Evolutionary conservation across 345 rosid species (phyloP).

Genomic region (Dimocarpus longan): DNA sequence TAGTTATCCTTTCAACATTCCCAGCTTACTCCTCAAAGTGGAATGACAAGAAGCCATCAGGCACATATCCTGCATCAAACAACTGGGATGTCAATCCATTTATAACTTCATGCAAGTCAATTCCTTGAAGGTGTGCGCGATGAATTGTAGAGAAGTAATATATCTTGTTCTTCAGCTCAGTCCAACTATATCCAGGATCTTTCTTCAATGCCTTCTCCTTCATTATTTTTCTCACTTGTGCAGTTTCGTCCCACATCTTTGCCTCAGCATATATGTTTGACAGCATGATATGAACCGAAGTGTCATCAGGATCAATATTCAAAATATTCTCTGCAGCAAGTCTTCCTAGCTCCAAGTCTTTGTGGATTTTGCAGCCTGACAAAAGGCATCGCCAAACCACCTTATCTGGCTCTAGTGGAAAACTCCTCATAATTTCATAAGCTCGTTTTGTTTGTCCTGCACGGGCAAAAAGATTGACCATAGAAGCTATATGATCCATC

Average conservation of each 20-base stretch:
- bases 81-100: constrained; percentile 25
- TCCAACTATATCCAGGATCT: constrained; percentile 37
- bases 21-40: constrained; percentile 20
- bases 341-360: constrained; percentile 35
- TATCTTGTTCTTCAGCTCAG: constrained; percentile 29
- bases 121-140: constrained; percentile 24
- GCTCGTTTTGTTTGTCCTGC: constrained; percentile 35
- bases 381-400: constrained; percentile 43
- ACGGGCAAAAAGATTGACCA: constrained; percentile 39
- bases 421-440: constrained; percentile 33
- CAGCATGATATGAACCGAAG: constrained; percentile 36
- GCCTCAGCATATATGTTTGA: constrained; percentile 40
- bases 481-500: constrained; percentile 36
- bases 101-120: constrained; percentile 17
- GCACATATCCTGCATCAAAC: constrained; percentile 28
- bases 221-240: constrained; percentile 33
- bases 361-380: constrained; percentile 36
- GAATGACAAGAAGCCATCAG: constrained; percentile 25
- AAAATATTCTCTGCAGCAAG: constrained; percentile 38
- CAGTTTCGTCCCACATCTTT: constrained; percentile 37
- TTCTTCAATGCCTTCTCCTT: constrained; percentile 35
- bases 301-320: constrained; percentile 33
- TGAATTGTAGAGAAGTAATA: constrained; percentile 28
- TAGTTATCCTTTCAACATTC: background rate
- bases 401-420: constrained; percentile 25